Percentiles rank a stretch among this genome's conserved stretches.
phyloP scores from a whole-genome alignment of 345 rosid species.

The Gossypium ekmanianum region DNA sequence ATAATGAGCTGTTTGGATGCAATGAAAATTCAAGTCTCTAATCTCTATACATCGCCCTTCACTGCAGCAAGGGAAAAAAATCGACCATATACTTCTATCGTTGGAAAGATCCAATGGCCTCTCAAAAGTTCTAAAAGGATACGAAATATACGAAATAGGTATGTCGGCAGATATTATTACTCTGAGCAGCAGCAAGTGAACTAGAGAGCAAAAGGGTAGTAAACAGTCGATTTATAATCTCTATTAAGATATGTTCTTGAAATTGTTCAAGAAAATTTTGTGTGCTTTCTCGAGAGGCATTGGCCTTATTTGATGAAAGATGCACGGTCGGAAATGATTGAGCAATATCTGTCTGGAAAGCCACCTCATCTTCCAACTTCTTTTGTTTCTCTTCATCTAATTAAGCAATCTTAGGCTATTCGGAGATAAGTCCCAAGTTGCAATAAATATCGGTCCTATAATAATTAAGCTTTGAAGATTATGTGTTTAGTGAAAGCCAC shows the following conservation, averaged over 20 bases:
- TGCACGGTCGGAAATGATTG: background rate
- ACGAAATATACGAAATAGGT: too few relatives aligned
- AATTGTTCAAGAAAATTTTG: background rate
- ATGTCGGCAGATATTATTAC: too few relatives aligned
- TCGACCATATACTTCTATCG: too few relatives aligned
- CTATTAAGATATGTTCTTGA: background rate
- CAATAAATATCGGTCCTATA: background rate
- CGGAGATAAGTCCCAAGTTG: background rate
- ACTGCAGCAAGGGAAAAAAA: too few relatives aligned
- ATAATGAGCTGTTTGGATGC: background rate
- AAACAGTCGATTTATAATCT: too few relatives aligned
- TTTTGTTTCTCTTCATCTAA: constrained; percentile 3
- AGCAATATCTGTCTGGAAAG: background rate
- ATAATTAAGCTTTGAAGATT: constrained; percentile 2
- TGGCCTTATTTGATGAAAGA: background rate
- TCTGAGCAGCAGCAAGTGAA: too few relatives aligned
- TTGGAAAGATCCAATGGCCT: too few relatives aligned
- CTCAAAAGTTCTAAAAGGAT: too few relatives aligned
- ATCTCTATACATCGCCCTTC: background rate
- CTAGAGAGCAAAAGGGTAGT: too few relatives aligned
- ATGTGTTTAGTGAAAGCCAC: background rate
- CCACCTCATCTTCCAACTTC: constrained; percentile 8
- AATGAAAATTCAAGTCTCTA: background rate
- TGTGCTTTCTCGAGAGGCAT: background rate
- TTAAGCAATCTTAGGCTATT: background rate